phyloP scores from a whole-genome alignment of 306 rosid species.

The Cajanus cajan region DNA sequence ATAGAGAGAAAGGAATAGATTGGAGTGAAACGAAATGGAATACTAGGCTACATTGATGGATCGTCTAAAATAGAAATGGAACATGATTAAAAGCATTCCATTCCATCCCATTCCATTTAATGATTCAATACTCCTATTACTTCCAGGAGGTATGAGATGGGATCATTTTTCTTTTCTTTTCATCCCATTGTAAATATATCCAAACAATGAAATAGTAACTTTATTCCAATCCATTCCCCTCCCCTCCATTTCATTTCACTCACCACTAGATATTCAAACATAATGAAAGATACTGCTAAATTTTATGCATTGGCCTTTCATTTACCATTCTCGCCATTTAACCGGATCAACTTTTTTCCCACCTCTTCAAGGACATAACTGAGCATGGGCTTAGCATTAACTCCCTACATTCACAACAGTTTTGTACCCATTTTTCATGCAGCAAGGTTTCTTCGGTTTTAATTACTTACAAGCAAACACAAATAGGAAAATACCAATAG shows the following conservation, averaged over 20 bases:
- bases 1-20: neutral
- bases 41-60: neutral
- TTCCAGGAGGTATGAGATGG: neutral
- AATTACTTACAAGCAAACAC: constrained; percentile 13
- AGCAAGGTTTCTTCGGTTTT: neutral
- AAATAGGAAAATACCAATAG: neutral
- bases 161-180: neutral
- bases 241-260: neutral
- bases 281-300: neutral
- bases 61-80: neutral
- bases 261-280: neutral
- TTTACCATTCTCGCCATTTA: constrained; percentile 13
- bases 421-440: neutral
- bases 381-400: neutral
- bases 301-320: constrained; percentile 2
- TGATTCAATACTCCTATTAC: neutral
- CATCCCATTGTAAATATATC: neutral
- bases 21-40: neutral
- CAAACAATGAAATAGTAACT: neutral
- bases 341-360: constrained; percentile 22
- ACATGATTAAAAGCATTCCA: neutral
- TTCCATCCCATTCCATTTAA: neutral
- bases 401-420: neutral
- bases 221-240: neutral
- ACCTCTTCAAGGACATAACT: neutral